phyloP scores from a whole-genome alignment of 129 eudicot genomes.

The Pulicaria dysenterica region DNA sequence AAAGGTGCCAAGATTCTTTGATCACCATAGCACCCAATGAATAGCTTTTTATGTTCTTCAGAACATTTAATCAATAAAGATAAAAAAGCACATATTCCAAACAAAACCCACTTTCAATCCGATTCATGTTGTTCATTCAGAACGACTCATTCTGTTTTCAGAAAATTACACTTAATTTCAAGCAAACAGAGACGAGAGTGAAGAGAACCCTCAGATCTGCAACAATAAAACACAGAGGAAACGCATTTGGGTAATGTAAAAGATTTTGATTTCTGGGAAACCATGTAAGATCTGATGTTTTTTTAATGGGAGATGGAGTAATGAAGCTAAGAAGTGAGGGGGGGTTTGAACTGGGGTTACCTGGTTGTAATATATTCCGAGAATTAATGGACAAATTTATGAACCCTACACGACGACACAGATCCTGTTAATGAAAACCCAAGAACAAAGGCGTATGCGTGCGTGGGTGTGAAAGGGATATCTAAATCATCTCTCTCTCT shows the following conservation, averaged over 20 bases:
- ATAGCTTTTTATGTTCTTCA: conserved; percentile 19
- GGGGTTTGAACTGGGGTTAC: conserved; percentile 5
- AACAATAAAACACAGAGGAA: conserved; percentile 12
- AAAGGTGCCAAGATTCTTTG: conserved; percentile 32
- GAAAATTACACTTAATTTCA: conserved; percentile 6
- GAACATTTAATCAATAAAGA: conserved; percentile 11
- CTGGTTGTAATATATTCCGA: conserved; percentile 11
- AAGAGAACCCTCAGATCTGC: conserved; percentile 30
- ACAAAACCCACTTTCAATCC: conserved; percentile 5
- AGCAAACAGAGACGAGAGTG: background rate
- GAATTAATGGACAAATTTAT: conserved; percentile 19
- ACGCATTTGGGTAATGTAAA: conserved; percentile 15
- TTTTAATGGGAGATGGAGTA: conserved; percentile 1
- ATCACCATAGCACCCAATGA: conserved; percentile 31
- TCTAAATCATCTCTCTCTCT: no score
- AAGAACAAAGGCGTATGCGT: conserved; percentile 10
- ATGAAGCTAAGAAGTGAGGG: background rate
- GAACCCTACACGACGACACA: conserved; percentile 19
- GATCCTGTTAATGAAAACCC: conserved; percentile 25
- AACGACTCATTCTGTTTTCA: conserved; percentile 22
- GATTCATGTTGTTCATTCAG: background rate
- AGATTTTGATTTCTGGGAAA: background rate
- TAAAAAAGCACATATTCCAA: conserved; percentile 2
- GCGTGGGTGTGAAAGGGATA: conserved; percentile 18
- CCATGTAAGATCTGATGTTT: background rate